phyloP scores from a whole-genome alignment of 164 flowering plant species.

The Pachysandra terminalis region DNA sequence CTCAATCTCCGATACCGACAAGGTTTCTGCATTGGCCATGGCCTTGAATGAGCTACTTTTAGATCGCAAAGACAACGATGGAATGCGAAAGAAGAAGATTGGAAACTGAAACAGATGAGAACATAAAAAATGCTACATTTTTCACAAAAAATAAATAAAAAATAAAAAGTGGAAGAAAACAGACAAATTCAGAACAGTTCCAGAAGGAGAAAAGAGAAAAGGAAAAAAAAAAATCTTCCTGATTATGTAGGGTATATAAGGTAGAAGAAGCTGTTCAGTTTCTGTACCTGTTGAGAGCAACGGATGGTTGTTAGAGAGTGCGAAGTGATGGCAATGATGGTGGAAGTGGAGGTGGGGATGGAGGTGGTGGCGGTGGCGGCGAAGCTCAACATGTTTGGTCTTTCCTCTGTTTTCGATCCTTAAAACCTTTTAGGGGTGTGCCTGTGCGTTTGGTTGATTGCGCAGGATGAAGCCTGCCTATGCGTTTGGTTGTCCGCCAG shows the following conservation, averaged over 20 bases:
- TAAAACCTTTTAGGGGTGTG: background rate
- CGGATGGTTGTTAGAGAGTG: background rate
- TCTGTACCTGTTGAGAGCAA: conserved; percentile 5
- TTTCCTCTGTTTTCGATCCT: background rate
- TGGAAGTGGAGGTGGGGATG: background rate
- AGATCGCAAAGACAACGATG: conserved; percentile 13
- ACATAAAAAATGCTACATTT: no score
- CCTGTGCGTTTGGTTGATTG: no score
- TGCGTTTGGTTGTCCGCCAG: no score
- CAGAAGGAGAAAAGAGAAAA: no score
- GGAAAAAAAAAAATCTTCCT: background rate
- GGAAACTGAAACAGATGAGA: conserved; percentile 7
- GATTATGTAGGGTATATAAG: no score
- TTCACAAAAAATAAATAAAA: no score
- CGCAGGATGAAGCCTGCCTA: no score
- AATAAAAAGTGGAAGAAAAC: no score
- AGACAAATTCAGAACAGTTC: background rate
- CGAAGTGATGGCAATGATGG: background rate
- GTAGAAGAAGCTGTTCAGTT: background rate
- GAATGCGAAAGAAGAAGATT: conserved; percentile 8
- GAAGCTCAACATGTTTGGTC: conserved; percentile 7
- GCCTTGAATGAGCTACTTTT: conserved; percentile 20
- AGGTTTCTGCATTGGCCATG: conserved; percentile 30
- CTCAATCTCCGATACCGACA: conserved; percentile 11
- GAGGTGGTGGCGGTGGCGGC: background rate